Conservation (phyloP, 129 eudicot genomes). For the Flaveria trinervia region DNA sequence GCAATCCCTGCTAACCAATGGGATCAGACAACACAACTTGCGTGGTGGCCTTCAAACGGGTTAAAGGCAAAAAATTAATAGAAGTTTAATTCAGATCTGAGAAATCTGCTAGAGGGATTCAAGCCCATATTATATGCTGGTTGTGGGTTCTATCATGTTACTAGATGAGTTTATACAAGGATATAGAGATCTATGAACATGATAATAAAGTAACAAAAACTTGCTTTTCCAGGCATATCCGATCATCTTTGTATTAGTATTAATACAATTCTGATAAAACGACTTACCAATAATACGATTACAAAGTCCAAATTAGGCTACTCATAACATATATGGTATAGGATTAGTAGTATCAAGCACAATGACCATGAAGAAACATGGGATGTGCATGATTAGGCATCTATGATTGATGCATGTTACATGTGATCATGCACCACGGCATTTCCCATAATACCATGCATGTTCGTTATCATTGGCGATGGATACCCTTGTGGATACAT, state of each 20-base stretch:
- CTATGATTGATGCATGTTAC: not conserved
- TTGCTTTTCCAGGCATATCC: not conserved
- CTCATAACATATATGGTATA: not conserved
- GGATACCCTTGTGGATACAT: conserved; percentile 2
- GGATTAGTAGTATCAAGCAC: not conserved
- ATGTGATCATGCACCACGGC: not conserved
- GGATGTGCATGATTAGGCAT: conserved; percentile 4
- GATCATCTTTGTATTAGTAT: not conserved
- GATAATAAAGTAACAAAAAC: not conserved
- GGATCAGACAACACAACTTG: no score
- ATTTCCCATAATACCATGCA: conserved; percentile 3
- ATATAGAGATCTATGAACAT: not conserved
- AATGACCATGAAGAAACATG: not conserved
- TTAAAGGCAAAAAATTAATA: no score
- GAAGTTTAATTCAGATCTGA: no score
- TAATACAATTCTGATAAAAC: conserved; percentile 2
- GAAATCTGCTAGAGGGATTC: no score
- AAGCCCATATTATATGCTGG: not conserved
- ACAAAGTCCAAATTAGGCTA: not conserved
- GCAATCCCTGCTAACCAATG: no score
- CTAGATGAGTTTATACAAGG: not conserved
- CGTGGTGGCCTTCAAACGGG: no score
- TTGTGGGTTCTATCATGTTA: not conserved
- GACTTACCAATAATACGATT: not conserved
- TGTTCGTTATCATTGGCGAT: conserved; percentile 3